A percentile compares a stretch with the other conserved stretches of the same genome.
Evolutionary conservation across 495 filamentous ascomycete genomes (phyloP).

Genomic region (Penicillium argentinense): DNA sequence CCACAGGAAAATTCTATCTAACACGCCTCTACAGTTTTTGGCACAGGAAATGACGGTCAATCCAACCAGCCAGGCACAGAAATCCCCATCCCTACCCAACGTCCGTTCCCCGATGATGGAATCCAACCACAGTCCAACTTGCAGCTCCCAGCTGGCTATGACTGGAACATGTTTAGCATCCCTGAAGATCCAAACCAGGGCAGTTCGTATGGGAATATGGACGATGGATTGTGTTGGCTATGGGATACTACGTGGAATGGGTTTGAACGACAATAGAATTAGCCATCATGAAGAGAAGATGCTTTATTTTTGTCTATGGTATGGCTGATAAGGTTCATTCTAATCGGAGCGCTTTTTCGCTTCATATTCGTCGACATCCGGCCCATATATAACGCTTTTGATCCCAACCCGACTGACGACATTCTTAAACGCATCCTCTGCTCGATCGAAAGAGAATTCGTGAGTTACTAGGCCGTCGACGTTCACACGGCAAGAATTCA

Average conservation of each 20-base stretch:
- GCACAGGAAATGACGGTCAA: not conserved
- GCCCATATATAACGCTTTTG: conserved; percentile 35
- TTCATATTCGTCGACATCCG: conserved; percentile 19
- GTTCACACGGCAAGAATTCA: conserved; percentile 61
- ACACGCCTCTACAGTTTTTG: not conserved
- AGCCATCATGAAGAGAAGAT: too few species aligned
- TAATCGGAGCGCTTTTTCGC: conserved; percentile 8
- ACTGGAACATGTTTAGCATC: not conserved
- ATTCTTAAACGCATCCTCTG: conserved; percentile 22
- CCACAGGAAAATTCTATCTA: not conserved
- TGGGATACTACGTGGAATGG: conserved; percentile 32
- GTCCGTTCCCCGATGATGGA: not conserved
- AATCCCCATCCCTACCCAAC: not conserved
- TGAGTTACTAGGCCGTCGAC: conserved; percentile 71
- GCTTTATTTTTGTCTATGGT: too few species aligned
- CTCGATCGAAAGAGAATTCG: conserved; percentile 19
- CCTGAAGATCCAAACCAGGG: not conserved
- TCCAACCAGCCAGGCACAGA: not conserved
- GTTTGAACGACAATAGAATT: conserved; percentile 8
- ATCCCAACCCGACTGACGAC: conserved; percentile 22
- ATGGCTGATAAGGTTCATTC: too few species aligned
- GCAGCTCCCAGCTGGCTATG: not conserved
- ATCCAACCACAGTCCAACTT: not conserved
- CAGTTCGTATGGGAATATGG: conserved; percentile 3
- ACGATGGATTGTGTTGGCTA: conserved; percentile 28